These are phyloP conservation scores for Penicillium brevicompactum DNA, from an alignment of 2,329 filamentous ascomycete species.

Conservation along the genomic window DNA sequence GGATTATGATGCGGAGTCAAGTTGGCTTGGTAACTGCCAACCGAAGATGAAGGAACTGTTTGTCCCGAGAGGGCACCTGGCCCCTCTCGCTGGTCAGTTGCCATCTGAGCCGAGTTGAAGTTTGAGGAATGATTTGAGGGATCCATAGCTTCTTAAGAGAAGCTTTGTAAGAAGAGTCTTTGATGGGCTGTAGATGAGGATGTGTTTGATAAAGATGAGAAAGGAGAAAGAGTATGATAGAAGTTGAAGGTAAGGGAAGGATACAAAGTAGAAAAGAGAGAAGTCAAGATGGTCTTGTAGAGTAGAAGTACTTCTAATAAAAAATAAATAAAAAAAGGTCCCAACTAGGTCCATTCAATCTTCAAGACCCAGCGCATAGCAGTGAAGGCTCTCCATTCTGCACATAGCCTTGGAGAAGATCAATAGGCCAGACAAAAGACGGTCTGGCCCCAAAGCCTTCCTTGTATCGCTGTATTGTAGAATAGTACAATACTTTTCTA, in stretches of 20 bases:
- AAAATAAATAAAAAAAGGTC: not conserved
- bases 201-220: conserved; percentile 8
- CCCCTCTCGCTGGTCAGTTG: conserved; percentile 26
- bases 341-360: conserved; percentile 17
- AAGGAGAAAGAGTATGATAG: conserved; percentile 8
- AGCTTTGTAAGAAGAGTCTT: conserved; percentile 13
- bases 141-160: conserved; percentile 24
- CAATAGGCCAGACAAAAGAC: conserved; percentile 22
- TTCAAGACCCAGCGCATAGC: conserved; percentile 24
- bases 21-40: conserved; percentile 15
- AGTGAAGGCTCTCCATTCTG: conserved; percentile 26
- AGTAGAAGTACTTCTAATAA: not conserved
- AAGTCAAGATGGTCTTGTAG: conserved; percentile 5
- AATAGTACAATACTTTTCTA: conserved; percentile 18
- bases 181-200: not conserved
- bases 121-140: conserved; percentile 20
- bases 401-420: conserved; percentile 24
- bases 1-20: conserved; percentile 19
- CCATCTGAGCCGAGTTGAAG: conserved; percentile 22
- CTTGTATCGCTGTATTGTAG: not conserved
- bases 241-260: conserved; percentile 8
- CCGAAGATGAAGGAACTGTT: conserved; percentile 18
- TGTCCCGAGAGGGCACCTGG: conserved; percentile 19
- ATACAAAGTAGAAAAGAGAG: conserved; percentile 7
- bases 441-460: conserved; percentile 4